Evolutionary conservation across 179 eudicot genomes (phyloP).

Genomic region (Beta lomatogona): DNA sequence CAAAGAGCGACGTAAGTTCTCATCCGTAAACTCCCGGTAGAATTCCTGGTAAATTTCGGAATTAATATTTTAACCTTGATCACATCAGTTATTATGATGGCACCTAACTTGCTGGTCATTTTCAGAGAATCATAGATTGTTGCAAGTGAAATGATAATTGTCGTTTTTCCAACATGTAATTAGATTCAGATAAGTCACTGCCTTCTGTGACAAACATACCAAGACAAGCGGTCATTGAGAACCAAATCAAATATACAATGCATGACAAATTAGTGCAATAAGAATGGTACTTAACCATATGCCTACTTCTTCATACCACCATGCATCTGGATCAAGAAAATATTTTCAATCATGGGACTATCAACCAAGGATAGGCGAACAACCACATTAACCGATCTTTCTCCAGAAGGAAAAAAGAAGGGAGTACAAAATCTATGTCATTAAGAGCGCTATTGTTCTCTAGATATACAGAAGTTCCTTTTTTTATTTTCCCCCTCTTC

Average conservation of each 20-base stretch:
- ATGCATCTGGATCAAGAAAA: neutral
- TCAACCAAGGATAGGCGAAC: neutral
- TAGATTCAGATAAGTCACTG: neutral
- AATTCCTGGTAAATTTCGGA: too few species aligned
- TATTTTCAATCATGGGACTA: too few species aligned
- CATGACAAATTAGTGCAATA: neutral
- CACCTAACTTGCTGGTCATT: neutral
- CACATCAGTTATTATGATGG: too few species aligned
- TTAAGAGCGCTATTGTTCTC: neutral
- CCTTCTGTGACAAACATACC: neutral
- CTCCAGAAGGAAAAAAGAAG: neutral
- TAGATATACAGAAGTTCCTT: neutral
- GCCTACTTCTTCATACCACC: neutral
- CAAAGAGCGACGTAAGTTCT: neutral
- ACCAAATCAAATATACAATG: neutral
- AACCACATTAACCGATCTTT: neutral
- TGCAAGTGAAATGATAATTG: neutral
- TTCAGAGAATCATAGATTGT: neutral
- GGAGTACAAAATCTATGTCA: neutral
- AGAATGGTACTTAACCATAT: neutral
- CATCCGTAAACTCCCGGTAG: too few species aligned
- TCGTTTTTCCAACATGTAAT: neutral
- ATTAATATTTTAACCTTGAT: too few species aligned
- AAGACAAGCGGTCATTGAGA: neutral
- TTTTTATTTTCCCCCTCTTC: neutral